Evolutionary conservation across 2,329 filamentous ascomycete species (phyloP).

Genomic region (Colletotrichum coccodes): DNA sequence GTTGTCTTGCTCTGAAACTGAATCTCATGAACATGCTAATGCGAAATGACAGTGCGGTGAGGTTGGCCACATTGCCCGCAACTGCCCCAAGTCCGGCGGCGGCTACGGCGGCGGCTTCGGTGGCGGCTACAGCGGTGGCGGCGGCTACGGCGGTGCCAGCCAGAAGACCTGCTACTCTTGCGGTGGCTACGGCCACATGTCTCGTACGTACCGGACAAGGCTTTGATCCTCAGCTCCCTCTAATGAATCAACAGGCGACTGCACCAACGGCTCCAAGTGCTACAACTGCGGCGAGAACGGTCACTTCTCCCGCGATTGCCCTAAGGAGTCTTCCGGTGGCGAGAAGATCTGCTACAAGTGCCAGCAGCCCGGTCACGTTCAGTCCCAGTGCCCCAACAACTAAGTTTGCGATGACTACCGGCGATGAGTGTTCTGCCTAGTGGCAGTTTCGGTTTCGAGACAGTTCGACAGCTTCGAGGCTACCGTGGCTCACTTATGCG

Average conservation of each 20-base stretch:
- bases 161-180: conserved; percentile 98
- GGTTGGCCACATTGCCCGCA: conserved; percentile 94
- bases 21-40: conserved; percentile 7
- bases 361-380: conserved; percentile 86
- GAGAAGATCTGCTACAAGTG: conserved; percentile 99
- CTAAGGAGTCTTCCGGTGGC: conserved; percentile 84
- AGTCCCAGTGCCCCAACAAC: conserved; percentile 92
- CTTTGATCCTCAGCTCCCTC: not conserved
- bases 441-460: conserved; percentile 20
- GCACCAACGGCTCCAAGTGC: conserved; percentile 99
- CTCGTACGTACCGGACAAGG: conserved; percentile 64
- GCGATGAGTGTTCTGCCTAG: conserved; percentile 31
- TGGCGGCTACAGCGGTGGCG: conserved; percentile 56
- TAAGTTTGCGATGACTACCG: conserved; percentile 45
- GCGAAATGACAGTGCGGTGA: conserved; percentile 76
- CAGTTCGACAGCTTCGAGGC: conserved; percentile 19
- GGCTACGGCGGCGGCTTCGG: conserved; percentile 58
- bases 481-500: conserved; percentile 22
- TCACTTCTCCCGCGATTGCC: conserved; percentile 95
- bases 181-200: conserved; percentile 97
- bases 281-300: conserved; percentile 98
- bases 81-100: conserved; percentile 77
- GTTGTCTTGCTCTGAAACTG: conserved; percentile 14
- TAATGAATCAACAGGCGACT: conserved; percentile 70
- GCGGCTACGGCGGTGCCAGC: conserved; percentile 61